Conservation (phyloP, 2,329 filamentous ascomycete species). For the Albifimbria verrucaria region DNA sequence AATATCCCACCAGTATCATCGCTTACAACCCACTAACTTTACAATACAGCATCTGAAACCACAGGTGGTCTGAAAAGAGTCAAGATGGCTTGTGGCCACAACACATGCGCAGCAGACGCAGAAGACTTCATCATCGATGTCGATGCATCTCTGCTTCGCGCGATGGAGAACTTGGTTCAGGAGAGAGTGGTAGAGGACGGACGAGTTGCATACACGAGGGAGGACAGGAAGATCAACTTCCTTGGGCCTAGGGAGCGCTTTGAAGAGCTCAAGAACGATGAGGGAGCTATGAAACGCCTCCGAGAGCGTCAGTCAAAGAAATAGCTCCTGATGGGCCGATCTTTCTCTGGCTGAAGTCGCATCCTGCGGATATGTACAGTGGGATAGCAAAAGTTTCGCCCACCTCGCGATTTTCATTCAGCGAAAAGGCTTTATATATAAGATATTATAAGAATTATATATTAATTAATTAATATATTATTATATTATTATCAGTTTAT, state of each 20-base stretch:
- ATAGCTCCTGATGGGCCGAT: too few species aligned
- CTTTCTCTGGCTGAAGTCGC: too few species aligned
- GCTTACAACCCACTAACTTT: not conserved
- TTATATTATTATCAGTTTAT: too few species aligned
- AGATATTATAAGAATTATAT: too few species aligned
- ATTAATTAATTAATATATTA: too few species aligned
- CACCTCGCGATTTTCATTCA: too few species aligned
- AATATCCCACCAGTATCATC: not conserved
- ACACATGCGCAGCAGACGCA: slow-evolving; percentile 4
- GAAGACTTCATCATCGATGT: slow-evolving; percentile 2
- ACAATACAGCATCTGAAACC: not conserved
- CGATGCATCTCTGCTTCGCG: not conserved
- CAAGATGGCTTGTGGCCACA: slow-evolving; percentile 8
- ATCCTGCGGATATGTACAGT: too few species aligned
- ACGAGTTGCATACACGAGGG: not conserved
- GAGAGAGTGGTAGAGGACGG: not conserved
- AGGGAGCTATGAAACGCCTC: not conserved
- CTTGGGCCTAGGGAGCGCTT: not conserved
- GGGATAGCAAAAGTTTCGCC: too few species aligned
- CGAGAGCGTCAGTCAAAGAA: not conserved
- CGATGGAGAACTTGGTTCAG: not conserved
- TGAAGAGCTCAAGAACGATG: not conserved
- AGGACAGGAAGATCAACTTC: not conserved
- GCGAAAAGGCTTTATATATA: too few species aligned
- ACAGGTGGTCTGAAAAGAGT: not conserved